Base-by-base conservation (phyloP, 164 flowering plant genomes). In the Magnolia kwangsiensis region DNA sequence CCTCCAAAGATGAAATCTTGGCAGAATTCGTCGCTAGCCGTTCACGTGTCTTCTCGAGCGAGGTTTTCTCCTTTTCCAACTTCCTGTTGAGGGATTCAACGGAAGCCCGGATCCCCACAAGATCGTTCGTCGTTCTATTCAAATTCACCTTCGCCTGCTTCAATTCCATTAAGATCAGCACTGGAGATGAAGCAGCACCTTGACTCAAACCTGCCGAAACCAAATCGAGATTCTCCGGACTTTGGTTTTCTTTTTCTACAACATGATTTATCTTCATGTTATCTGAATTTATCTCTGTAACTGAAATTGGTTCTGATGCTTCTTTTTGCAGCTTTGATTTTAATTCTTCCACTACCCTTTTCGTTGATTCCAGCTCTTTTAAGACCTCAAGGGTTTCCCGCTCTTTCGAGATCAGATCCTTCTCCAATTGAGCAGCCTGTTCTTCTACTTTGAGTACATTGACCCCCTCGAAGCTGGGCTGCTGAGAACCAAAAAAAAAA, bases 121-220 rank as follows among this genome's bases (percentile, higher is more conserved):
- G 87, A 84, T 90, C 94, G 81, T 31, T 81, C 2, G 95, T 92
- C 51, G 97, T 91, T 72, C 84, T 87, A 69, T 83, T 85, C 51
- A 94, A 87, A 73, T 96, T 94, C 81, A 91, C 64, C 86, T 96
- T 96, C 0, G 97, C 99, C 78, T 91, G 95, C 75, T 90, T 87
- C 81, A 92, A 80, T 72, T 96, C 95, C 88, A 87, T 81, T 67
- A 91, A 81, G 27, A 96, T 89, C 63, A 86, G 59, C 45, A 90
- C 92, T 4, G 97, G 95, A 69, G 91, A 79, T 45, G 91, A 74
- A 58, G 88, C 82, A 16, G 92, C 88, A 59, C 51, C 76, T 45
- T 63, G 19, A 72, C 73, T 79, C 23, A 77, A 64, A 31, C 77
- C 85, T 72, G 27, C 67, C 11, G 75, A 29, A 37, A 77, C 76